Evolutionary conservation across 1,284 basidiomycete species (phyloP).

Genomic region (Fomitiporia mediterranea): DNA sequence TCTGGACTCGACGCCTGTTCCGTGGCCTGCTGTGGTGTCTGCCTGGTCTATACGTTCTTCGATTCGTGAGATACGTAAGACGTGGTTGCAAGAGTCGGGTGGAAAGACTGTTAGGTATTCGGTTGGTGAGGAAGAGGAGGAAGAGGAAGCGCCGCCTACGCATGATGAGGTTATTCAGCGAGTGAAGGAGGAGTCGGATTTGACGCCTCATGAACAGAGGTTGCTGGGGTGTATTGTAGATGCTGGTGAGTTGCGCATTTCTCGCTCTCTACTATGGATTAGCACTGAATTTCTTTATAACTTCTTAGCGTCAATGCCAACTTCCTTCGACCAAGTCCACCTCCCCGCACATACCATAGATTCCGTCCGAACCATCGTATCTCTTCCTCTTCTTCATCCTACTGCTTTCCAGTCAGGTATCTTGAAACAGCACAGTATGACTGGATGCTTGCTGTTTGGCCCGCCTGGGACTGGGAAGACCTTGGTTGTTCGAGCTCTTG

Average conservation of each 20-base stretch:
- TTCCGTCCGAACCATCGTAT: slow-evolving; percentile 86
- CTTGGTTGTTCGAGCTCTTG: slow-evolving; percentile 84
- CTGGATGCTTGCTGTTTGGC: slow-evolving; percentile 84
- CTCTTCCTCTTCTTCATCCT: slow-evolving; percentile 86
- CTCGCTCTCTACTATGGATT: no score
- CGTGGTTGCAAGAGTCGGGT: slow-evolving; percentile 55
- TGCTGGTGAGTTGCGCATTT: no score
- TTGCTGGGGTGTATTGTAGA: slow-evolving; percentile 83
- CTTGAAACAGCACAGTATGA: slow-evolving; percentile 85
- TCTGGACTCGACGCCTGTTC: slow-evolving; percentile 53
- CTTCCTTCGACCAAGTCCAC: slow-evolving; percentile 84
- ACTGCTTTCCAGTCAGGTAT: slow-evolving; percentile 89
- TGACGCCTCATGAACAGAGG: slow-evolving; percentile 74
- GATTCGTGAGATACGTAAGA: slow-evolving; percentile 46
- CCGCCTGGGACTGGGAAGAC: slow-evolving; percentile 94
- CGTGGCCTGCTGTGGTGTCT: slow-evolving; percentile 57
- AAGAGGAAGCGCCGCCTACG: slow-evolving; percentile 29
- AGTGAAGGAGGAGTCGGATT: slow-evolving; percentile 66
- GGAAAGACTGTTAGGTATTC: slow-evolving; percentile 36
- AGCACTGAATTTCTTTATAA: slow-evolving; percentile 31
- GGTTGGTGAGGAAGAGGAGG: slow-evolving; percentile 35
- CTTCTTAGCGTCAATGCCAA: slow-evolving; percentile 56
- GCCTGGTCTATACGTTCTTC: slow-evolving; percentile 59
- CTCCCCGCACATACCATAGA: slow-evolving; percentile 83
- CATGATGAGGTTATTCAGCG: slow-evolving; percentile 71